Conservation (phyloP, 352 stramenopile species). For the Globisporangium lucens region DNA sequence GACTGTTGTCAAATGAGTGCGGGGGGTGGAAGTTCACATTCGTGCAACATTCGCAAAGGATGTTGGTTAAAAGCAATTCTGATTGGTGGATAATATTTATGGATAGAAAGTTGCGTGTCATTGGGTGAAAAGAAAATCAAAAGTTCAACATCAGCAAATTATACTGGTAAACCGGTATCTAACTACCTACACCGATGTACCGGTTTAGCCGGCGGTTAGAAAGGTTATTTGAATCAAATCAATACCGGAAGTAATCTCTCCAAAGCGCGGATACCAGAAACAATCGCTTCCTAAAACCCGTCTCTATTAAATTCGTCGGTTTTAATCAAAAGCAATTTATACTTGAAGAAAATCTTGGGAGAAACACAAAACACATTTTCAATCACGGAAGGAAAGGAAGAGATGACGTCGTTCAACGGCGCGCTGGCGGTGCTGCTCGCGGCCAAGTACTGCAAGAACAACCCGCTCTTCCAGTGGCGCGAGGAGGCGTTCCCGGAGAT, state of each 20-base stretch:
- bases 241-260: no score
- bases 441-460: constrained; percentile 66
- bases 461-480: constrained; percentile 66
- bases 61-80: not conserved
- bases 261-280: no score
- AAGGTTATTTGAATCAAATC: no score
- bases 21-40: not conserved
- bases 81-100: not conserved
- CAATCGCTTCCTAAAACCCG: no score
- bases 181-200: no score
- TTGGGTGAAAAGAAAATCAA: constrained; percentile 4
- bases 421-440: constrained; percentile 68
- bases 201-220: no score
- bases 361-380: not conserved
- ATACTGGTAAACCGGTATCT: not conserved
- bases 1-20: not conserved
- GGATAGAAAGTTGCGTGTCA: not conserved
- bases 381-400: constrained; percentile 2
- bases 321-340: no score
- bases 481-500: constrained; percentile 64
- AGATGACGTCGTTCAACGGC: constrained; percentile 45
- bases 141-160: not conserved
- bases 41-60: not conserved
- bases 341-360: no score
- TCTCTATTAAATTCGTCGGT: no score